Percentiles rank a stretch among this genome's conserved stretches.
These are phyloP conservation scores for Ceratopteris richardii DNA, from an alignment of 75 land plant species.

Conservation along the genomic window DNA sequence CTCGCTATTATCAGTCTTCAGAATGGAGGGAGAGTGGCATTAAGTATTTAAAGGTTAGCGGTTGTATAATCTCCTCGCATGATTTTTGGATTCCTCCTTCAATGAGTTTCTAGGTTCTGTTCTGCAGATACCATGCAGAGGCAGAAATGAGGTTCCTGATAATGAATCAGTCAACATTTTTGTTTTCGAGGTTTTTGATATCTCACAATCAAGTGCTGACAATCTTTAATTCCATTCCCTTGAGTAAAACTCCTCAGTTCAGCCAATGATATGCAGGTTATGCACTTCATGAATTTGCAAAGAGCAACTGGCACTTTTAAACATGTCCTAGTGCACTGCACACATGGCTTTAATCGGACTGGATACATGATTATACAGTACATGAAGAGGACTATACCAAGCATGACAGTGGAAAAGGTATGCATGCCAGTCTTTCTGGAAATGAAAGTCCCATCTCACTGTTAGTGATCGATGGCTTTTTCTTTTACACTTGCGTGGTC, in stretches of 20 bases:
- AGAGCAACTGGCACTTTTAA: constrained; percentile 35
- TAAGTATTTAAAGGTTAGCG: constrained; percentile 70
- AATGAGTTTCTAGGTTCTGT: not conserved
- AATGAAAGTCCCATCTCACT: too few species aligned
- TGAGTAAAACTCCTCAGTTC: too few species aligned
- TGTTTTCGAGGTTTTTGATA: constrained; percentile 68
- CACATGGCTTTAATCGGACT: constrained; percentile 96
- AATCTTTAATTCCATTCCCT: too few species aligned
- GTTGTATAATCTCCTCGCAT: too few species aligned
- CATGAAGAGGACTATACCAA: constrained; percentile 49
- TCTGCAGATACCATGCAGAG: constrained; percentile 76
- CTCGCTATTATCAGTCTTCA: constrained; percentile 58
- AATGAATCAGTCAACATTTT: constrained; percentile 74
- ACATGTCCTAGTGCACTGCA: constrained; percentile 87
- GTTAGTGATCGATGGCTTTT: too few species aligned
- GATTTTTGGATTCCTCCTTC: not conserved
- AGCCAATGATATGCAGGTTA: too few species aligned
- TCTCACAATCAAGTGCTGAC: too few species aligned
- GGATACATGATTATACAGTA: constrained; percentile 92
- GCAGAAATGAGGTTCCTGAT: constrained; percentile 92
- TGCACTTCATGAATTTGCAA: constrained; percentile 43
- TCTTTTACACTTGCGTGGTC: too few species aligned
- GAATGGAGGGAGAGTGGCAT: constrained; percentile 63
- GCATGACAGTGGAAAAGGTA: constrained; percentile 61
- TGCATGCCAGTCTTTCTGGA: too few species aligned